Evolutionary conservation across 306 rosid genomes (phyloP).

Genomic region (Acacia acuminata): DNA sequence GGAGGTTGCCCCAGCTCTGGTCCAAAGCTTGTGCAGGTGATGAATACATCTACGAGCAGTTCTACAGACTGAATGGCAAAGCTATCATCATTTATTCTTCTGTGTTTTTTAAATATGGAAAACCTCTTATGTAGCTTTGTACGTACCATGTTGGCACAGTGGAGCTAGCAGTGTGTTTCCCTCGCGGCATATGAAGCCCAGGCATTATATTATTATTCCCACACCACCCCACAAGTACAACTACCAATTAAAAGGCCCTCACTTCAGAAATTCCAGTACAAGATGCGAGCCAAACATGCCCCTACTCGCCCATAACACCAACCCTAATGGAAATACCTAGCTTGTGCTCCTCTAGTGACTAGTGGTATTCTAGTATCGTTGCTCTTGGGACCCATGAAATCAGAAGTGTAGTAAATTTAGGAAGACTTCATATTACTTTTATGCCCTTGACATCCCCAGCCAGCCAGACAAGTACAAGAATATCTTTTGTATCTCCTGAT

Average conservation of each 20-base stretch:
- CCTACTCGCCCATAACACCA: conserved; percentile 44
- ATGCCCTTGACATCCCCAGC: conserved; percentile 36
- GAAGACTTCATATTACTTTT: conserved; percentile 34
- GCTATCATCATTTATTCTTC: neutral
- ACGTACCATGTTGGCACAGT: neutral
- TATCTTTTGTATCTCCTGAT: conserved; percentile 24
- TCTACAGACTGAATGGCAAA: conserved; percentile 11
- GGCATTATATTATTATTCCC: conserved; percentile 2
- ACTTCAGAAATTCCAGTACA: conserved; percentile 37
- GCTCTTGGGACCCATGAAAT: conserved; percentile 22
- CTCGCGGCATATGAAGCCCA: conserved; percentile 25
- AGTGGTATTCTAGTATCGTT: neutral
- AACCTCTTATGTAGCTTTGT: conserved; percentile 18
- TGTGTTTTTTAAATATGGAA: neutral
- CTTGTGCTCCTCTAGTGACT: neutral
- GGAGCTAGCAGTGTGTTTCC: conserved; percentile 5
- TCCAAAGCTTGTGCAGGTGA: conserved; percentile 23
- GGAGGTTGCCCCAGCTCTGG: conserved; percentile 18
- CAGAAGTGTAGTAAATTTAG: neutral
- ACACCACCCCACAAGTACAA: conserved; percentile 31
- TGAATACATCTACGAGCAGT: conserved; percentile 3
- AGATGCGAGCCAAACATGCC: conserved; percentile 21
- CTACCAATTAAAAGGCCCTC: conserved; percentile 23
- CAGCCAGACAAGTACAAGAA: conserved; percentile 23
- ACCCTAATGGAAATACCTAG: conserved; percentile 47